Base-by-base conservation (phyloP, 192 early-diverging fungal genomes). In the Umbelopsis sp. region DNA sequence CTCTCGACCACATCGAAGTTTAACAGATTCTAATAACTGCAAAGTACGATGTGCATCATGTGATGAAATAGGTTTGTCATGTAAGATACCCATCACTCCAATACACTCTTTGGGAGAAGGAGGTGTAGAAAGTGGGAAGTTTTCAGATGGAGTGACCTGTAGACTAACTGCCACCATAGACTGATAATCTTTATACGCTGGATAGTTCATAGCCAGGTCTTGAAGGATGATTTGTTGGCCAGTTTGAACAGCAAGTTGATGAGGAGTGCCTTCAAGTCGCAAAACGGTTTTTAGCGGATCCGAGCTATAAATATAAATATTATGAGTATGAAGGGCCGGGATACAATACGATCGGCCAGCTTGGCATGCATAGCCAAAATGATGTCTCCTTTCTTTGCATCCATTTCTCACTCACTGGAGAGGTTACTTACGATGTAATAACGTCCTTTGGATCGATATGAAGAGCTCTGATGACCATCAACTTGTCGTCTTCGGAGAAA, bases 1-100 rank as follows among this genome's bases (percentile, higher is more conserved):
- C 71, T 86, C 84, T n/a, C 71, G 68, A 12, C 76, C 74, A 31
- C 73, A 69, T 41, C 83, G 74, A 26, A 72, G 20, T 7, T 80
- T 68, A 22, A 85, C 74, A 11, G 75, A 72, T 1, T 72, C 69
- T 43, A 85, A 22, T 0, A 85, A 51, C 20, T 49, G 68, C 32
- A 68, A 26, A 11, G 59, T 32, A 22, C 34, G 51, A 22, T 66
- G 72, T 56, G 66, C 65, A 24, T 69, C 72, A 3, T 68, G 53
- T 26, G 67, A 45, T 32, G 26, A 20, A 65, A 74, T 66, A 51
- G 45, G 45, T 47, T 36, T 16, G 49, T 51, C 10, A 32, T 65
- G 17, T 36, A 66, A 25, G 17, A 66, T 31, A 17, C 56, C 56
- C 4, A 62, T 20, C 12, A 62, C 31, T 1, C 56, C 56, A 62